A percentile compares a stretch with the other conserved stretches of the same genome.
Evolutionary conservation across 2,329 filamentous ascomycete genomes (phyloP).

Genomic region (Stemphylium vesicarium): DNA sequence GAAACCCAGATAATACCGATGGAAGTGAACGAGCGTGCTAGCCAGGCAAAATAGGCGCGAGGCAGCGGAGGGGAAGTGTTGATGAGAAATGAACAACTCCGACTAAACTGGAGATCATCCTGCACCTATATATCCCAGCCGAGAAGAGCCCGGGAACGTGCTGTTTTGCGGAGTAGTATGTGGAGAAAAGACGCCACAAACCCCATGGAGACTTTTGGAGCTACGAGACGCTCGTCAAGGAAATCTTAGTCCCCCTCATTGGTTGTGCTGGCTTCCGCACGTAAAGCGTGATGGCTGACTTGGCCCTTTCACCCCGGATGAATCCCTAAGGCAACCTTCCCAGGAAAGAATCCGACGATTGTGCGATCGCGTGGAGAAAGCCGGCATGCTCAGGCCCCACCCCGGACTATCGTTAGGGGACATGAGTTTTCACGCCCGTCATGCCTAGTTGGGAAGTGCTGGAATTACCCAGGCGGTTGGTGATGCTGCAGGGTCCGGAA

Average conservation of each 20-base stretch:
- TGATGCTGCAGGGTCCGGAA: constrained; percentile 12
- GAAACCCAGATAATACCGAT: not conserved
- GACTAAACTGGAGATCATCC: constrained; percentile 5
- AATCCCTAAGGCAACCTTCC: constrained; percentile 5
- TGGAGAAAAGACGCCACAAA: constrained; percentile 32
- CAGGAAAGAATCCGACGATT: not conserved
- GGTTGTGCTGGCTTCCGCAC: not conserved
- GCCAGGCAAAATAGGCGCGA: constrained; percentile 3
- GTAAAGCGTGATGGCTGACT: constrained; percentile 1
- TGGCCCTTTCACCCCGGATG: constrained; percentile 11
- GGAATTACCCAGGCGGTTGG: constrained; percentile 9
- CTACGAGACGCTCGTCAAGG: not conserved
- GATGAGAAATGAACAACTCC: not conserved
- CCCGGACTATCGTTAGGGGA: not conserved
- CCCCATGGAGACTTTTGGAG: constrained; percentile 19
- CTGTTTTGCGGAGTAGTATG: constrained; percentile 17
- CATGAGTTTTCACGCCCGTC: constrained; percentile 1
- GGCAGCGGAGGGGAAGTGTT: no score
- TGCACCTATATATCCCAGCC: constrained; percentile 17
- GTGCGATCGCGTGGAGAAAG: constrained; percentile 6
- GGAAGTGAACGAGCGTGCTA: not conserved
- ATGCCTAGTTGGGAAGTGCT: constrained; percentile 9
- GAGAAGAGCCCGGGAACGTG: constrained; percentile 3
- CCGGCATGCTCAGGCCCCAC: not conserved
- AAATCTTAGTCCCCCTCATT: not conserved